Conservation (phyloP, 306 rosid species). For the Malus sylvestris region DNA sequence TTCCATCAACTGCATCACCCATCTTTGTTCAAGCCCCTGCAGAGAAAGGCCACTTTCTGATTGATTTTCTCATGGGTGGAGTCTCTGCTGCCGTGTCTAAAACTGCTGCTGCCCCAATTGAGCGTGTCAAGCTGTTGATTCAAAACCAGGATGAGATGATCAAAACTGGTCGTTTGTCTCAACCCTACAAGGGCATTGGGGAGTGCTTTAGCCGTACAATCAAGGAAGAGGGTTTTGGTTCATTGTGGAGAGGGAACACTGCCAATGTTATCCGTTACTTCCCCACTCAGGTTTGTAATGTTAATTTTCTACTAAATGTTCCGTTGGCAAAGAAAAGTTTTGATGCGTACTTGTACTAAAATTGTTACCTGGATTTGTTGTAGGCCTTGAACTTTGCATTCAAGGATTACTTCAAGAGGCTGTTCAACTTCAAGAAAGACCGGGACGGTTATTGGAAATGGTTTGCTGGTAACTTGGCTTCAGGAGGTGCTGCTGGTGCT, state of each 20-base stretch:
- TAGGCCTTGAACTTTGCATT: conserved; percentile 92
- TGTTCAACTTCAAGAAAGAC: conserved; percentile 87
- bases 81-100: conserved; percentile 95
- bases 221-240: conserved; percentile 51
- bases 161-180: conserved; percentile 65
- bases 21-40: conserved; percentile 72
- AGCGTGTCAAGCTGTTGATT: conserved; percentile 80
- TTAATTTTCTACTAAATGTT: not conserved
- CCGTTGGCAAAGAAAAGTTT: not conserved
- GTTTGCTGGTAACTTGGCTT: conserved; percentile 85
- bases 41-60: conserved; percentile 56
- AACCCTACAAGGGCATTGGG: conserved; percentile 94
- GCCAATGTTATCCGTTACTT: conserved; percentile 81
- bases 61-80: conserved; percentile 92
- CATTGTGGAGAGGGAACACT: conserved; percentile 91
- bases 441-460: conserved; percentile 87
- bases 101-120: conserved; percentile 94
- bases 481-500: conserved; percentile 90
- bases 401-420: conserved; percentile 90
- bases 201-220: conserved; percentile 71
- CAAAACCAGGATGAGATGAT: conserved; percentile 94
- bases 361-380: not conserved
- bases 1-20: conserved; percentile 60
- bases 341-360: conserved; percentile 1
- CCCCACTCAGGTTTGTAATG: conserved; percentile 31